A percentile compares a stretch with the other conserved stretches of the same genome.
These are phyloP conservation scores for Ulvella scutata DNA, from an alignment of 139 green algal genomes.

Conservation along the genomic window DNA sequence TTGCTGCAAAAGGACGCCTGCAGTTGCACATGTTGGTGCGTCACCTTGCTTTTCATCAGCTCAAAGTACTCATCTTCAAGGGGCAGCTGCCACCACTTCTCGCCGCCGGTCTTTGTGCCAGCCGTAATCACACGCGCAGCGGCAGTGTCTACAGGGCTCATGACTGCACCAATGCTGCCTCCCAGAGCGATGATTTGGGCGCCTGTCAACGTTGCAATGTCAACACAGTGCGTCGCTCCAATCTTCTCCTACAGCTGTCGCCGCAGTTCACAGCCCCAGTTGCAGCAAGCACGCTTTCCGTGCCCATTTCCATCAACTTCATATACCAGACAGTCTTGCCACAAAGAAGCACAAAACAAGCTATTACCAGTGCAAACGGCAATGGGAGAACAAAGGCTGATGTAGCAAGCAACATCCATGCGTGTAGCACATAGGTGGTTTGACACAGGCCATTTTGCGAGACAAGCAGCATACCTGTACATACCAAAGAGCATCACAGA, in stretches of 20 bases:
- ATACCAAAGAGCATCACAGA: conserved; percentile 89
- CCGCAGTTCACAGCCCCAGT: background rate
- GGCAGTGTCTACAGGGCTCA: conserved; percentile 54
- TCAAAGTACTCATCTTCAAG: conserved; percentile 79
- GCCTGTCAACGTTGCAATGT: conserved; percentile 93
- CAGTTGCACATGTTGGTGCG: background rate
- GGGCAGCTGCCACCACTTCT: conserved; percentile 74
- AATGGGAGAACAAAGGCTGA: too few relatives aligned
- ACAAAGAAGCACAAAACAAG: too few relatives aligned
- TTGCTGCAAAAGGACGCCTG: too few relatives aligned
- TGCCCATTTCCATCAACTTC: conserved; percentile 8
- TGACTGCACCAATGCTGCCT: conserved; percentile 51
- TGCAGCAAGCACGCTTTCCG: background rate
- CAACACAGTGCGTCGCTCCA: conserved; percentile 51
- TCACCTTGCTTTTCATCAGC: conserved; percentile 27
- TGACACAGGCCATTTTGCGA: too few relatives aligned
- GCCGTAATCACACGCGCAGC: conserved; percentile 21
- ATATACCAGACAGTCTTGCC: conserved; percentile 3
- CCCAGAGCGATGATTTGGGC: conserved; percentile 89
- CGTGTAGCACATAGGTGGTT: too few relatives aligned
- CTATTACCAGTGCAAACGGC: too few relatives aligned
- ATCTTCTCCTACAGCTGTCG: conserved; percentile 26
- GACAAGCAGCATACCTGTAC: conserved; percentile 40
- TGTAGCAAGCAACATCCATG: too few relatives aligned
- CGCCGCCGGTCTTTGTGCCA: conserved; percentile 25